Conservation (phyloP, 2,329 filamentous ascomycete species). For the Hortaea werneckii region DNA sequence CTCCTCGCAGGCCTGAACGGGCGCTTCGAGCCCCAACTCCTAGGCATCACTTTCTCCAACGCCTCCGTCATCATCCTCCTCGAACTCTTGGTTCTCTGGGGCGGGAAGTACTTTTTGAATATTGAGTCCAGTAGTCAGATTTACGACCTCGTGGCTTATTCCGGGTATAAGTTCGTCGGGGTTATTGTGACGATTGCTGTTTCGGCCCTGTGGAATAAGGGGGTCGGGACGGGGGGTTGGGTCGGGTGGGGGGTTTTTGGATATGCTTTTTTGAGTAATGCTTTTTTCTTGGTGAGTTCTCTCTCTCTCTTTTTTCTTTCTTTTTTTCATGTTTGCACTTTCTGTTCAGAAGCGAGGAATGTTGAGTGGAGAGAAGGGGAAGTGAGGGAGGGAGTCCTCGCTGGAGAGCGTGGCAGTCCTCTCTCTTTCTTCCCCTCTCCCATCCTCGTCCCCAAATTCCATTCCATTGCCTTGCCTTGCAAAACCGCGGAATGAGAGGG, state of each 20-base stretch:
- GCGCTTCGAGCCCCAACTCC: conserved; percentile 84
- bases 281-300: conserved; percentile 83
- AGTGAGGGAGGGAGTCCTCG: too few relatives aligned
- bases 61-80: conserved; percentile 74
- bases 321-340: not conserved
- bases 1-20: conserved; percentile 82
- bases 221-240: conserved; percentile 77
- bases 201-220: conserved; percentile 66
- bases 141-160: conserved; percentile 88
- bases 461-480: too few relatives aligned
- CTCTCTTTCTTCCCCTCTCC: too few relatives aligned
- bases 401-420: too few relatives aligned
- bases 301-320: too few relatives aligned
- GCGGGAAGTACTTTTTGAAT: conserved; percentile 85
- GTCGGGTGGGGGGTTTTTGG: conserved; percentile 79
- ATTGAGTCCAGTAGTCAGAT: conserved; percentile 93
- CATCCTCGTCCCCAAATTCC: too few relatives aligned
- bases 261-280: conserved; percentile 90
- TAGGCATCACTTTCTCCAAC: conserved; percentile 79
- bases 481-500: too few relatives aligned
- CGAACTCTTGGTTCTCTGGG: conserved; percentile 82
- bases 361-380: too few relatives aligned
- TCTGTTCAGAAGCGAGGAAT: not conserved
- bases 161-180: conserved; percentile 96
- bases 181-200: conserved; percentile 81